Conservation (phyloP, 495 filamentous ascomycete species). For the Oidiodendron maius region DNA sequence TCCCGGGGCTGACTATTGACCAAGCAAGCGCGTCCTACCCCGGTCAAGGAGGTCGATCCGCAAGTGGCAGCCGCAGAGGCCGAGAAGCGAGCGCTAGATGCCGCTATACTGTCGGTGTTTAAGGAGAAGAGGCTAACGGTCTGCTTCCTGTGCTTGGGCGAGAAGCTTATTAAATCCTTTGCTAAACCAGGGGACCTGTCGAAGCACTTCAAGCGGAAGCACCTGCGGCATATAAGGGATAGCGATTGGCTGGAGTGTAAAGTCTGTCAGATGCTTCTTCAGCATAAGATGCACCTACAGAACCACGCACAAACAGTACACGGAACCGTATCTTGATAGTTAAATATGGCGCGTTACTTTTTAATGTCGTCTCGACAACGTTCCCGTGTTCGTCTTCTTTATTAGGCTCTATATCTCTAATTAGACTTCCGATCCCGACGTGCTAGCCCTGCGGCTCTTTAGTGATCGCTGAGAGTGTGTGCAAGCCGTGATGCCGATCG, state of each 20-base stretch:
- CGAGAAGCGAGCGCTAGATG: slow-evolving; percentile 25
- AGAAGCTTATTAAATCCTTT: slow-evolving; percentile 29
- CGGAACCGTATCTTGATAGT: slow-evolving; percentile 9
- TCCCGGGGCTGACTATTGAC: slow-evolving; percentile 21
- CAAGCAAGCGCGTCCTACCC: slow-evolving; percentile 10
- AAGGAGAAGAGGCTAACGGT: slow-evolving; percentile 28
- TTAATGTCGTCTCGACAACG: slow-evolving; percentile 8
- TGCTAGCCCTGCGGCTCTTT: slow-evolving; percentile 6
- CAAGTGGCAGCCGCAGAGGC: slow-evolving; percentile 17
- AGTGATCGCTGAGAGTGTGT: slow-evolving; percentile 9
- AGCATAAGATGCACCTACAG: slow-evolving; percentile 22
- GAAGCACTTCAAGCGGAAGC: slow-evolving; percentile 37
- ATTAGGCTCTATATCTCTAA: slow-evolving; percentile 10
- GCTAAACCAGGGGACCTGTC: slow-evolving; percentile 28
- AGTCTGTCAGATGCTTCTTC: slow-evolving; percentile 18
- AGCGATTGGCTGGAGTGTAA: slow-evolving; percentile 17
- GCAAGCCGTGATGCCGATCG: slow-evolving; percentile 6
- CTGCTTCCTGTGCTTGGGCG: slow-evolving; percentile 36
- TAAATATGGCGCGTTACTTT: no score
- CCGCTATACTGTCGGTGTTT: slow-evolving; percentile 26
- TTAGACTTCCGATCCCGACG: slow-evolving; percentile 13
- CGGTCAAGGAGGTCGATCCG: slow-evolving; percentile 13
- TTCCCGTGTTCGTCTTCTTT: slow-evolving; percentile 12
- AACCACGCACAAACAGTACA: slow-evolving; percentile 16
- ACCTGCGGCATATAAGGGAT: slow-evolving; percentile 27